Conservation (phyloP, 1,284 basidiomycete species). For the Bjerkandera adusta region DNA sequence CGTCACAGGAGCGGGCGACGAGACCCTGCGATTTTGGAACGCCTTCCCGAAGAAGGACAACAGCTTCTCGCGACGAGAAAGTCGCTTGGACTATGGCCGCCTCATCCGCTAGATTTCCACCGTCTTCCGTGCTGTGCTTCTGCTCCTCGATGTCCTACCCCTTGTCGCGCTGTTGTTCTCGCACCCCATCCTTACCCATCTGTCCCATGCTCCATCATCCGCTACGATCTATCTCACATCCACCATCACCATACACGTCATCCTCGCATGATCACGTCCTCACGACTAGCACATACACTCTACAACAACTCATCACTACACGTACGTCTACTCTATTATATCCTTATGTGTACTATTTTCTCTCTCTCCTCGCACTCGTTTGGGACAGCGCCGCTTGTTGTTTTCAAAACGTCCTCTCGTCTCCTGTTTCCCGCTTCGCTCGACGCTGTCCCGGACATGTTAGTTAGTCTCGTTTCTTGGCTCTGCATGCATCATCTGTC, state of each 20-base stretch:
- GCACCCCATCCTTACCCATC: neutral
- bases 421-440: too few species aligned
- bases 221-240: neutral
- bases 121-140: neutral
- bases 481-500: too few species aligned
- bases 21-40: constrained; percentile 97
- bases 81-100: constrained; percentile 59
- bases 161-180: neutral
- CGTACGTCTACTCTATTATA: too few species aligned
- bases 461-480: too few species aligned
- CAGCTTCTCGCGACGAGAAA: constrained; percentile 42
- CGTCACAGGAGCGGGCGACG: constrained; percentile 97
- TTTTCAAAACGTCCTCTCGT: too few species aligned
- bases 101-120: constrained; percentile 48
- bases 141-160: neutral
- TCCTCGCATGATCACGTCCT: too few species aligned
- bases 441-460: too few species aligned
- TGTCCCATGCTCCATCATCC: neutral
- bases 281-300: too few species aligned
- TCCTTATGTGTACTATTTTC: too few species aligned
- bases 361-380: too few species aligned
- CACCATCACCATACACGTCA: constrained; percentile 2
- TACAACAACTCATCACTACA: too few species aligned
- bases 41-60: constrained; percentile 76
- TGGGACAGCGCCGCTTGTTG: too few species aligned